Base-by-base conservation (phyloP, 2,329 filamentous ascomycete species). In the Cylindrodendrum hubeiense region DNA sequence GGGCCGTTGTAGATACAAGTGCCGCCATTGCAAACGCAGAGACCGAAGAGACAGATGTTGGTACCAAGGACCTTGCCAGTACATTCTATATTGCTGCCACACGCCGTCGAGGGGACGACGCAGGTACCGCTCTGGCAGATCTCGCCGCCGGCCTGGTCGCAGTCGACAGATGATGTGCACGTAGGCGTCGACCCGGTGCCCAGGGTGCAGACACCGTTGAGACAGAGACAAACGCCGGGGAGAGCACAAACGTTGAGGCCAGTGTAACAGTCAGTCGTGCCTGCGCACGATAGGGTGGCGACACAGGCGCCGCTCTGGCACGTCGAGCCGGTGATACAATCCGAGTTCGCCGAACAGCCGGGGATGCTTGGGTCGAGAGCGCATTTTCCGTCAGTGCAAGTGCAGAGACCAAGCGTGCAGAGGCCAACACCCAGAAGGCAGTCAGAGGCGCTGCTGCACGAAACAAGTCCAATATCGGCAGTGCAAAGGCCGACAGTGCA, bases 251-350 rank as follows among this genome's bases (percentile, higher is more conserved):
- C 19, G 19, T 67, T 54, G 13, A 65, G 15, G 22, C 57, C 59
- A 8, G 13, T 2, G 67, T 21, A n/a, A n/a, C 68, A 69, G 10
- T 66, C 57, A 26, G 6, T 21, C 1, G 46, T 22, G 9, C 17
- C 28, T 4, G 21, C 24, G 33, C 68, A 71, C 7, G 12, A 19
- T 21, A 46, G 55, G 4, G 24, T 8, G 2, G 52, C 56, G 12
- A 65, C 52, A 24, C 69, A 71, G 10, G 66, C 63, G 28, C 60
- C 66, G 47, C 47, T 67, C 28, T 70, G 60, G 43, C 69, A 71
- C 2, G 34, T 22, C 2, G 53, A 13, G 15, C 57, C 56, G 5
- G 39, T 33, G 3, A 43, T 17, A 22, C 69, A 71, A 17, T 67
- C 19, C 13, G 54, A 2, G 24, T 47, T 39, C 3, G 26, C 26